Percentiles rank a stretch among this genome's conserved stretches.
phyloP scores from a whole-genome alignment of 495 filamentous ascomycete species.

The Immersiella caudata region DNA sequence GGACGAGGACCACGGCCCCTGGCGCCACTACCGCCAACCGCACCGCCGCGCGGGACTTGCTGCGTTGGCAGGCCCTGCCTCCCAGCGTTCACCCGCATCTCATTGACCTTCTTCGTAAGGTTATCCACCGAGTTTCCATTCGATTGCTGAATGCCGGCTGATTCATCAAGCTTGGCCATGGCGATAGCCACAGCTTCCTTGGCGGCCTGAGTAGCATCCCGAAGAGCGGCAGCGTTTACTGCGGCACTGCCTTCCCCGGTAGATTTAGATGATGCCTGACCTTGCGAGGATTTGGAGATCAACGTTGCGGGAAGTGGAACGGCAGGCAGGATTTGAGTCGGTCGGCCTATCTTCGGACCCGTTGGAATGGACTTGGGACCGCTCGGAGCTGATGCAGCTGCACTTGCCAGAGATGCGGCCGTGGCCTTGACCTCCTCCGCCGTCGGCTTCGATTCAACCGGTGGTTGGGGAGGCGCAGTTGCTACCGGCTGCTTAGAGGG shows the following conservation, averaged over 20 bases:
- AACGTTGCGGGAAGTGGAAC: slow-evolving; percentile 75
- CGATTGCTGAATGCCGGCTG: slow-evolving; percentile 52
- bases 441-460: slow-evolving; percentile 69
- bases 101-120: slow-evolving; percentile 79
- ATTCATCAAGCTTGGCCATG: slow-evolving; percentile 53
- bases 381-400: slow-evolving; percentile 41
- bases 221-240: slow-evolving; percentile 42
- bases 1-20: slow-evolving; percentile 54
- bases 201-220: slow-evolving; percentile 80
- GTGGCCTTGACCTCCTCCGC: slow-evolving; percentile 58
- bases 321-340: slow-evolving; percentile 49
- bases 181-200: slow-evolving; percentile 91
- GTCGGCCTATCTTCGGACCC: slow-evolving; percentile 61
- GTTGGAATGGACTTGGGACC: slow-evolving; percentile 55
- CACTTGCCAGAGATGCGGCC: slow-evolving; percentile 43
- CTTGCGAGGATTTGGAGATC: slow-evolving; percentile 47
- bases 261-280: slow-evolving; percentile 39
- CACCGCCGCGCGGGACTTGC: neutral
- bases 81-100: slow-evolving; percentile 73
- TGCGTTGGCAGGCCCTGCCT: slow-evolving; percentile 45
- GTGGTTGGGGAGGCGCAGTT: slow-evolving; percentile 57
- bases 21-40: slow-evolving; percentile 49
- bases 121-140: slow-evolving; percentile 67
- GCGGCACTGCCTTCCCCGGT: slow-evolving; percentile 35
- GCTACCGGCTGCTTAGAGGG: slow-evolving; percentile 35